Evolutionary conservation across 2,329 filamentous ascomycete species (phyloP).

Genomic region (Ilyonectria mors-panacis): DNA sequence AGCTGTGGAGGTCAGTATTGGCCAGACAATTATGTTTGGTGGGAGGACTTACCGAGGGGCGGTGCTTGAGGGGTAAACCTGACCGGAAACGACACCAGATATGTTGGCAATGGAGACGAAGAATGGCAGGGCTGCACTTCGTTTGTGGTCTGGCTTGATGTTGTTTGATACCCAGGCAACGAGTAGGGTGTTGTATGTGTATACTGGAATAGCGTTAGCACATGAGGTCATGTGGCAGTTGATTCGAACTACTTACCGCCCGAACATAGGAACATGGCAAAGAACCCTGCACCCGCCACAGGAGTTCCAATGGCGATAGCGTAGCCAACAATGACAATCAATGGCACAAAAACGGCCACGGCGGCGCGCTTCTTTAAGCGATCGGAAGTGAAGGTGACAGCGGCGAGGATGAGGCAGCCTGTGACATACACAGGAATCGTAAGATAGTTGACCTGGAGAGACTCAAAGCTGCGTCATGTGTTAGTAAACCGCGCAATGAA

Average conservation of each 20-base stretch:
- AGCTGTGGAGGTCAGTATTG: background rate
- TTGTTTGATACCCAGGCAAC: conserved; percentile 24
- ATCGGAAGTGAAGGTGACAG: conserved; percentile 50
- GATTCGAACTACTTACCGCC: background rate
- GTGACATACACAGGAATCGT: conserved; percentile 55
- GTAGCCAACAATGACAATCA: conserved; percentile 52
- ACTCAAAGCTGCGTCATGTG: conserved; percentile 1
- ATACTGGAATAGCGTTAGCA: background rate
- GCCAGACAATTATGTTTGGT: background rate
- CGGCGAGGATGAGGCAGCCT: conserved; percentile 46
- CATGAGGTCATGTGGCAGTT: background rate
- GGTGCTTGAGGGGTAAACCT: conserved; percentile 9
- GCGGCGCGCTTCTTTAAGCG: conserved; percentile 48
- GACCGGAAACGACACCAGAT: conserved; percentile 16
- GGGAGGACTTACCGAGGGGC: conserved; percentile 1
- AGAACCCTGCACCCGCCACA: conserved; percentile 50
- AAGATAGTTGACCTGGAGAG: conserved; percentile 50
- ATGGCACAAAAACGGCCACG: conserved; percentile 47
- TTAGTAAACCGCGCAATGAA: background rate
- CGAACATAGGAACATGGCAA: conserved; percentile 50
- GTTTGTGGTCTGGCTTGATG: conserved; percentile 20
- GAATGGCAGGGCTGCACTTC: conserved; percentile 14
- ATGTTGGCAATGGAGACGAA: conserved; percentile 17
- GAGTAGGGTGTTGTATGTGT: conserved; percentile 14
- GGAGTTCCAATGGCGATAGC: conserved; percentile 50